These are phyloP conservation scores for Straminergon stramineum DNA, from an alignment of 225 moss, liverwort and hornwort species.

Conservation along the genomic window DNA sequence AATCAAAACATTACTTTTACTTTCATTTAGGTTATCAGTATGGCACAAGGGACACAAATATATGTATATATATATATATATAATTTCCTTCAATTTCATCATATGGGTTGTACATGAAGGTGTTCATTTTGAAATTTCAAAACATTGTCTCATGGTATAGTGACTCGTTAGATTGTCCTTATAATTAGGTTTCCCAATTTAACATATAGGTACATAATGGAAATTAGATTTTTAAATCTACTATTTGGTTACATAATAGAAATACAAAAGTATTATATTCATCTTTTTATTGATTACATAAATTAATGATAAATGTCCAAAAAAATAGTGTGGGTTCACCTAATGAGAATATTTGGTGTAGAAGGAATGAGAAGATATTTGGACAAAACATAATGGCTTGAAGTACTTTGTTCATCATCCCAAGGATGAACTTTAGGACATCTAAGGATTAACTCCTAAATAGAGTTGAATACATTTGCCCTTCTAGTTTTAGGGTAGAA, in stretches of 20 bases:
- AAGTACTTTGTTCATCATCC: not conserved
- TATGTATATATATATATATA: too few species aligned
- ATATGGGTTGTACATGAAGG: accelerated
- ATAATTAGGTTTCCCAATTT: not conserved
- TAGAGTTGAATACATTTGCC: not conserved
- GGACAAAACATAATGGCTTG: not conserved
- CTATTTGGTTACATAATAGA: not conserved
- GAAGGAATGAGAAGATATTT: not conserved
- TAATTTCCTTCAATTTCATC: not conserved
- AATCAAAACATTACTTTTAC: too few species aligned
- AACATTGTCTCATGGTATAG: accelerated
- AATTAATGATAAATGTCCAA: not conserved
- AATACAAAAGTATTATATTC: not conserved
- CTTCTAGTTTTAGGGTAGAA: accelerated
- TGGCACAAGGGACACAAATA: too few species aligned
- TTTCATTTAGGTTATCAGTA: too few species aligned
- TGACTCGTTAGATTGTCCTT: accelerated
- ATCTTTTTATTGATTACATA: not conserved
- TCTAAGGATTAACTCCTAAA: not conserved
- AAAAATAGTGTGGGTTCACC: accelerated
- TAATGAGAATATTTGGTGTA: not conserved
- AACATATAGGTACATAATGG: too few species aligned
- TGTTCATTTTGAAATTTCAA: not conserved
- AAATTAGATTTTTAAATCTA: not conserved
- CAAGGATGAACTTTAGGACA: not conserved